Evolutionary conservation across 2,329 filamentous ascomycete species (phyloP).

Genomic region (Aspergillus flavus): DNA sequence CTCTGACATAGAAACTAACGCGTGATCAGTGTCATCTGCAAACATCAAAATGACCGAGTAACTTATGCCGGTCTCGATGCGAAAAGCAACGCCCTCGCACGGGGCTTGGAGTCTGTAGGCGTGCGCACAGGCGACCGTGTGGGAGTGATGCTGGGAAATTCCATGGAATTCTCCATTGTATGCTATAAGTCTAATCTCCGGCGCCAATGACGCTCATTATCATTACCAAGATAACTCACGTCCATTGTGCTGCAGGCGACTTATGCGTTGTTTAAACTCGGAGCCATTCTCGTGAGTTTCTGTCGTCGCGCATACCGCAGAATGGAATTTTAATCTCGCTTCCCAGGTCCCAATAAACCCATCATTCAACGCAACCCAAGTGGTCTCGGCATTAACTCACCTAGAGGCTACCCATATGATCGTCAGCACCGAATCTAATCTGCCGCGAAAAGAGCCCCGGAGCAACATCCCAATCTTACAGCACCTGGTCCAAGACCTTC

Average conservation of each 20-base stretch:
- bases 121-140: conserved; percentile 83
- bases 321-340: conserved; percentile 2
- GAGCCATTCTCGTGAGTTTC: conserved; percentile 72
- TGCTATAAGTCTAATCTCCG: conserved; percentile 20
- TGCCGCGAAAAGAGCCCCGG: conserved; percentile 66
- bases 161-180: conserved; percentile 77
- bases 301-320: neutral
- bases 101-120: conserved; percentile 68
- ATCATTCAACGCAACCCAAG: conserved; percentile 78
- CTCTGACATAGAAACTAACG: conserved; percentile 4
- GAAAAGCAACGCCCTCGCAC: conserved; percentile 74
- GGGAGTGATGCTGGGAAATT: conserved; percentile 84
- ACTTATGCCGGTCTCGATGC: conserved; percentile 77
- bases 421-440: conserved; percentile 83
- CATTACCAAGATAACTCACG: neutral
- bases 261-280: conserved; percentile 91
- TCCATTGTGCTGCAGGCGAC: conserved; percentile 50
- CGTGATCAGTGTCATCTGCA: conserved; percentile 55
- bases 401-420: conserved; percentile 74
- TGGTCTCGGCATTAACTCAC: conserved; percentile 76
- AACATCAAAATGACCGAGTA: conserved; percentile 64
- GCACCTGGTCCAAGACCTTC: conserved; percentile 55
- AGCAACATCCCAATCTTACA: conserved; percentile 62
- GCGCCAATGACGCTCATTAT: neutral
- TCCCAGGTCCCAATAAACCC: conserved; percentile 84